phyloP scores from a whole-genome alignment of 345 rosid species.

The Anacardium occidentale region DNA sequence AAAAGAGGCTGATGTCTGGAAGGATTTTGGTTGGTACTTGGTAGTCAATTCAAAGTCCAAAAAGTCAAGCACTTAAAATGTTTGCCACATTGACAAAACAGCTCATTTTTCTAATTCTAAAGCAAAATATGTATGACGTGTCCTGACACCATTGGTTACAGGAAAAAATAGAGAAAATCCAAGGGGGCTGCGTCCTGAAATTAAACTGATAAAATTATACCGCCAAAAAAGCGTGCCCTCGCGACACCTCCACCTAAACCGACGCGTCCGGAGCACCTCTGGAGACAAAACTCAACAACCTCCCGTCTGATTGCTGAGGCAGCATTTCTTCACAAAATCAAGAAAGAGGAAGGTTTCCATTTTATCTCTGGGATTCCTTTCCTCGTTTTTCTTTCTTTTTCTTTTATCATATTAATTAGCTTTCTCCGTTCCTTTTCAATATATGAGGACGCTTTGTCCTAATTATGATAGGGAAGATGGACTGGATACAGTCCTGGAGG shows the following conservation, averaged over 20 bases:
- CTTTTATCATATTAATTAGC: too few relatives aligned
- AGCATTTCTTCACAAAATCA: neutral
- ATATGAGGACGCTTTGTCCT: conserved; percentile 59
- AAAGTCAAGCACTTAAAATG: neutral
- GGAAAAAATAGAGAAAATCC: conserved; percentile 1
- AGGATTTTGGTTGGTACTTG: neutral
- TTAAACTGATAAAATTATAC: conserved; percentile 13
- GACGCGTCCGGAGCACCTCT: conserved; percentile 54
- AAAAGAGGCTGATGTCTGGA: neutral
- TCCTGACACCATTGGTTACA: neutral
- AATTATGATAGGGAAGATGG: conserved; percentile 60
- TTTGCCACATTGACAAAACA: neutral
- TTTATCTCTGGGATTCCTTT: conserved; percentile 12
- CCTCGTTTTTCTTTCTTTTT: conserved; percentile 18
- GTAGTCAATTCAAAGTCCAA: neutral
- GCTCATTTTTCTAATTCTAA: too few relatives aligned
- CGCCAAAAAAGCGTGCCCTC: conserved; percentile 60
- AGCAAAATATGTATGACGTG: neutral
- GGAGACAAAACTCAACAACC: conserved; percentile 11
- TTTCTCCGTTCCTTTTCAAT: too few relatives aligned
- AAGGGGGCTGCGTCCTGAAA: neutral
- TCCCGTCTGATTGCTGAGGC: conserved; percentile 12
- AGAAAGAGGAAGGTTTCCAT: conserved; percentile 25
- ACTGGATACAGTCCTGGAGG: conserved; percentile 71
- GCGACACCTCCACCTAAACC: conserved; percentile 36